phyloP scores from a whole-genome alignment of 1,284 basidiomycete species.

The Lignosus rhinocerotis region DNA sequence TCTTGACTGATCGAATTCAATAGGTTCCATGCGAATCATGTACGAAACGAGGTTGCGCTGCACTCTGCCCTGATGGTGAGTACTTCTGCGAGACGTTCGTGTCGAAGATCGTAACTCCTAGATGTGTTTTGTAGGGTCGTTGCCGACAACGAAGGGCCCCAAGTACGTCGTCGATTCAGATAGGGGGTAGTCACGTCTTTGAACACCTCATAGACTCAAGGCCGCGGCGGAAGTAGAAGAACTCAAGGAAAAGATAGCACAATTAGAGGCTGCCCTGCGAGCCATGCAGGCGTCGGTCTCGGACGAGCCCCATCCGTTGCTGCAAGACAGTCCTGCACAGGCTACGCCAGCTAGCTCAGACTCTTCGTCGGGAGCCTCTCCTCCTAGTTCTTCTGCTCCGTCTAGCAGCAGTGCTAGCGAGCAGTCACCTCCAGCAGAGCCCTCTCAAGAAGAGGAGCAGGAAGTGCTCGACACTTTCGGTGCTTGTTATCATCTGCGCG shows the following conservation, averaged over 20 bases:
- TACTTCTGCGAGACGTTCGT: background rate
- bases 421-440: background rate
- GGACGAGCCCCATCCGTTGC: slow-evolving; percentile 47
- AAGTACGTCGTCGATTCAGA: slow-evolving; percentile 25
- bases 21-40: slow-evolving; percentile 55
- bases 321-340: slow-evolving; percentile 25
- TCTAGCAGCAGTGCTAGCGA: background rate
- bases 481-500: background rate
- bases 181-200: background rate
- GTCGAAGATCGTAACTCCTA: background rate
- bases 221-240: slow-evolving; percentile 66
- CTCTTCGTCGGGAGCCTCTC: background rate
- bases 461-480: slow-evolving; percentile 7
- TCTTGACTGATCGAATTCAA: background rate
- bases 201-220: slow-evolving; percentile 38
- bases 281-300: slow-evolving; percentile 48
- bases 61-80: slow-evolving; percentile 69
- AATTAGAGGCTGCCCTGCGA: slow-evolving; percentile 56
- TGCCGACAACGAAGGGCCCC: slow-evolving; percentile 57
- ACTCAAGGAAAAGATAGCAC: slow-evolving; percentile 60
- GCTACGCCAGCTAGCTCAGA: background rate
- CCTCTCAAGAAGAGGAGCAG: background rate
- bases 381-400: background rate
- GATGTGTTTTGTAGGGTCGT: slow-evolving; percentile 41
- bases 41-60: slow-evolving; percentile 64